A percentile compares a stretch with the other conserved stretches of the same genome.
phyloP scores from a whole-genome alignment of 2,329 filamentous ascomycete species.

The Catunica adiposa region DNA sequence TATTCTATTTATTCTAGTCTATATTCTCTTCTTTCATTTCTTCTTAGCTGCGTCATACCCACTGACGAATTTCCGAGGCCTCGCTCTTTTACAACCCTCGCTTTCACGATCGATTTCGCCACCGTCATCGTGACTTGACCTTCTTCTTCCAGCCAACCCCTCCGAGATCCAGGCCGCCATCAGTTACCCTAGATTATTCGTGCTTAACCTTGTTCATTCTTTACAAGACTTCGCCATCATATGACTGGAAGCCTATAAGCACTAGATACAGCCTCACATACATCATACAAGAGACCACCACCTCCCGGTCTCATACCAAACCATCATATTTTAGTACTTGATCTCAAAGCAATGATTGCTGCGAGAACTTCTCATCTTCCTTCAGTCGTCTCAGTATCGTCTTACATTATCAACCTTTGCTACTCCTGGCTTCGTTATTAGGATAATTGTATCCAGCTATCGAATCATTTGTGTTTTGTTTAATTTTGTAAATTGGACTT shows the following conservation, averaged over 20 bases:
- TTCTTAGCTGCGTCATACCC: background rate
- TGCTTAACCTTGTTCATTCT: background rate
- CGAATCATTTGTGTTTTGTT: slow-evolving; percentile 2
- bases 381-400: slow-evolving; percentile 11
- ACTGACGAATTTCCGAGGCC: background rate
- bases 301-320: background rate
- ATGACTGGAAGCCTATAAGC: slow-evolving; percentile 10
- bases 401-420: background rate
- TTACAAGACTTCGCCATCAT: slow-evolving; percentile 6
- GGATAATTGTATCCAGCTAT: background rate
- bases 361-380: slow-evolving; percentile 2
- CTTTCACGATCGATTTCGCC: background rate
- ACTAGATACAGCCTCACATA: background rate
- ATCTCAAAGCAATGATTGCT: slow-evolving; percentile 9
- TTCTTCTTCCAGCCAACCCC: background rate
- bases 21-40: slow-evolving; percentile 1
- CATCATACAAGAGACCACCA: background rate
- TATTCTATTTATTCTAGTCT: background rate
- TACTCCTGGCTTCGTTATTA: background rate
- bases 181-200: background rate
- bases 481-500: slow-evolving; percentile 21
- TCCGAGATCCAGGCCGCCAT: background rate
- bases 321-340: background rate
- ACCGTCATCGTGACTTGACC: background rate
- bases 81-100: background rate